Conservation (phyloP, 805 yeast species). For the Yamadazyma phyllophila region DNA sequence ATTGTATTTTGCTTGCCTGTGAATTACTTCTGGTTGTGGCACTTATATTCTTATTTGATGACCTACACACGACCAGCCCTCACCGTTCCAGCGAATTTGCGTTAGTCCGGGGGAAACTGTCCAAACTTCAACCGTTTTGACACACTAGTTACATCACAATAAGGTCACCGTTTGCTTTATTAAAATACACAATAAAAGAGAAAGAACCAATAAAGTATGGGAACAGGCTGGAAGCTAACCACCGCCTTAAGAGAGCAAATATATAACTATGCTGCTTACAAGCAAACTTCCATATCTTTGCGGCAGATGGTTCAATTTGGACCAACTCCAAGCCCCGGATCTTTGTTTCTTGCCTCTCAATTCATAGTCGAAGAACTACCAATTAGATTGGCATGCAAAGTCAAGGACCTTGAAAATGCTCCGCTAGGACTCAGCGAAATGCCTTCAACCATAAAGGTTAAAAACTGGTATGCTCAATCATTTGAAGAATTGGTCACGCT, state of each 20-base stretch:
- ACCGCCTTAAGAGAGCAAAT: slow-evolving; percentile 52
- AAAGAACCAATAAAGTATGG: slow-evolving; percentile 21
- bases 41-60: neutral
- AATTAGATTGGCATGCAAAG: slow-evolving; percentile 80
- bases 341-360: slow-evolving; percentile 77
- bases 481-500: slow-evolving; percentile 77
- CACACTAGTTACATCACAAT: neutral
- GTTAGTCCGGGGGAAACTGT: slow-evolving; percentile 3
- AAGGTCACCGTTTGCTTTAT: no score
- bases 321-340: slow-evolving; percentile 71
- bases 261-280: slow-evolving; percentile 63
- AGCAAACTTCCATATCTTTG: slow-evolving; percentile 81
- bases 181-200: no score
- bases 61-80: neutral
- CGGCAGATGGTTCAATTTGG: slow-evolving; percentile 94
- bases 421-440: slow-evolving; percentile 72
- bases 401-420: slow-evolving; percentile 75
- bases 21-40: neutral
- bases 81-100: neutral
- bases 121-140: neutral
- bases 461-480: slow-evolving; percentile 88
- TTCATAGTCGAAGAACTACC: slow-evolving; percentile 86
- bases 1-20: neutral
- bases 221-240: slow-evolving; percentile 51
- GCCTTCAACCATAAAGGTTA: slow-evolving; percentile 74